Evolutionary conservation across 1,284 basidiomycete species (phyloP).

Genomic region (Sphaerobolus stellatus): DNA sequence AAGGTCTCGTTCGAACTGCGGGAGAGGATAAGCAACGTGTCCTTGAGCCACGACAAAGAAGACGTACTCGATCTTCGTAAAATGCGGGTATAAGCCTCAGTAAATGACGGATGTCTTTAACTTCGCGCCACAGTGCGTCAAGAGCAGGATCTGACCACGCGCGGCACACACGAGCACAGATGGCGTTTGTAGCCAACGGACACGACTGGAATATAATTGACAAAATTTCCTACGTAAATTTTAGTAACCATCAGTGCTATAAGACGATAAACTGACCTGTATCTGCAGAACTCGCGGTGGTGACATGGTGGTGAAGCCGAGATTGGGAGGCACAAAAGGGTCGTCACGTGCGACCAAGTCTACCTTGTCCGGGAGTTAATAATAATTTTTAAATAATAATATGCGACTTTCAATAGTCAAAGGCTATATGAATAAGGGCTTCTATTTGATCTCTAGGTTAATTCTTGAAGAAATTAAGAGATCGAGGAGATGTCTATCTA

Average conservation of each 20-base stretch:
- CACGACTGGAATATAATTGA: conserved; percentile 14
- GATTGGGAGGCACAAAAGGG: no score
- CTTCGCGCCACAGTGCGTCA: conserved; percentile 62
- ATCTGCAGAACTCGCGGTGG: conserved; percentile 13
- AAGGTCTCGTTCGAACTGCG: conserved; percentile 13
- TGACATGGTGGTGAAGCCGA: conserved; percentile 8
- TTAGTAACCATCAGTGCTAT: neutral
- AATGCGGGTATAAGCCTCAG: conserved; percentile 48
- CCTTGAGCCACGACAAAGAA: neutral
- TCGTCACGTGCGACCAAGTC: no score
- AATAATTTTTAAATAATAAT: no score
- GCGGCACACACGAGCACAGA: conserved; percentile 56
- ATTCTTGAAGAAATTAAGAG: no score
- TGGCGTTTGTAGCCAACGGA: conserved; percentile 30
- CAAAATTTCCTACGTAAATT: conserved; percentile 10
- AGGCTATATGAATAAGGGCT: no score
- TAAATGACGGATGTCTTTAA: conserved; percentile 44
- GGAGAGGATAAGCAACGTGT: neutral
- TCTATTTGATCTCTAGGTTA: no score
- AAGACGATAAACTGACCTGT: conserved; percentile 1
- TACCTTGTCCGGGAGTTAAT: no score
- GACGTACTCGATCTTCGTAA: conserved; percentile 12
- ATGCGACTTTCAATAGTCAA: no score
- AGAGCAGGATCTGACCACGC: conserved; percentile 71
- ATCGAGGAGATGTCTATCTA: no score